Base-by-base conservation (phyloP, 2,329 filamentous ascomycete genomes). In the Graphium sp. region DNA sequence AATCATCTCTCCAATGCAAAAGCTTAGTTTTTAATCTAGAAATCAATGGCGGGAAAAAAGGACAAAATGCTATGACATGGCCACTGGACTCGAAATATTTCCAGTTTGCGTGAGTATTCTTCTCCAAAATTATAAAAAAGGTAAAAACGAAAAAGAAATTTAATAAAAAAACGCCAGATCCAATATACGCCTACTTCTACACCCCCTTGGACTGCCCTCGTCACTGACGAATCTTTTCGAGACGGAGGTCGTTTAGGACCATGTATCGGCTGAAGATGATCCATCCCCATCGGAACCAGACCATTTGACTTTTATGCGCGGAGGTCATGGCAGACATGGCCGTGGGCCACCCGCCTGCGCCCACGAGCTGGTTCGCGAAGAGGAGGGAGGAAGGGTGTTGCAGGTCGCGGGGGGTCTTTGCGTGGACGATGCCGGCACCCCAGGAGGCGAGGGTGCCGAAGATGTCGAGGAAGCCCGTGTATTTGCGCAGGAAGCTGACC, bases 261-360 rank as follows among this genome's bases (percentile, higher is more conserved):
- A 98, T 95, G 54, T 95, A 98, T 35, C 89, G 64, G 43, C 84
- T 89, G 32, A 93, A 48, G 0, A 70, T 65, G 45, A 98, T 93
- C 84, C 85, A 98, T 3, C 84, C 82, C 68, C 84, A 95, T 6
- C 89, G 71, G 47, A 95, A 98, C 89, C 89, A 98, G 21, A 81
- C 71, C 89, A 98, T 98, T 63, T 98, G 89, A 50, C 84, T 94
- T 54, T 73, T 62, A 57, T 98, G 89, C 17, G 81, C 87, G 31
- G 66, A 63, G 2, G 80, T 84, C 89, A 98, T 98, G 18, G 89
- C 85, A 31, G 58, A 64, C 56, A 85, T 77, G 6, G 82, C 87
- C 18, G 62, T 58, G 7, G 47, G 47, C 32, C 60, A 48, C n/a
- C 53, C 57, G 26, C 53, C 53, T 3, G 43, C 66, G 37, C 74